A percentile compares a stretch with the other conserved stretches of the same genome.
phyloP scores from a whole-genome alignment of 163 green algal species.

The Trebouxia gelatinosa region DNA sequence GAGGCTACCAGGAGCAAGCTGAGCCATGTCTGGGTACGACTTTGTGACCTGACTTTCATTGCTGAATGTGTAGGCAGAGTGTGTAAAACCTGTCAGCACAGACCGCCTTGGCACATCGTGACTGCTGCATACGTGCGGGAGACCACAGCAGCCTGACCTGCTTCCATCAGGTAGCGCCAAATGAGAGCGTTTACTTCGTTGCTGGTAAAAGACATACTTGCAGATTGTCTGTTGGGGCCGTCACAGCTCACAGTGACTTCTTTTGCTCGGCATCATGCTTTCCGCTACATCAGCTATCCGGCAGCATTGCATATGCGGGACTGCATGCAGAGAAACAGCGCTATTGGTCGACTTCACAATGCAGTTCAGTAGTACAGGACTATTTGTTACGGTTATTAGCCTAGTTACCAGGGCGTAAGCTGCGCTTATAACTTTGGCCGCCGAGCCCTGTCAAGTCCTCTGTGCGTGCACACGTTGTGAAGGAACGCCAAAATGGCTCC shows the following conservation, averaged over 20 bases:
- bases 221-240: too few species aligned
- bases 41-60: constrained; percentile 79
- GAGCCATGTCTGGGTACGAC: constrained; percentile 74
- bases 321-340: not conserved
- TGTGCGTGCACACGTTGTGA: too few species aligned
- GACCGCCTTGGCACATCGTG: not conserved
- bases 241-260: too few species aligned
- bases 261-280: too few species aligned
- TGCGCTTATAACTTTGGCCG: not conserved
- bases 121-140: too few species aligned
- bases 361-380: not conserved
- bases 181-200: constrained; percentile 97
- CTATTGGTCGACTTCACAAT: not conserved
- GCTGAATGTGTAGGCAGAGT: constrained; percentile 92
- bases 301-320: not conserved
- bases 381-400: not conserved
- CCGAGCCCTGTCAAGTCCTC: too few species aligned
- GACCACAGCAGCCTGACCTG: too few species aligned
- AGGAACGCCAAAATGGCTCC: constrained; percentile 75
- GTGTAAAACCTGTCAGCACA: constrained; percentile 79
- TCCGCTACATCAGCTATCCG: too few species aligned
- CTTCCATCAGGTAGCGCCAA: constrained; percentile 95
- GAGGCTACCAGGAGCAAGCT: constrained; percentile 87
- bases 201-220: constrained; percentile 59
- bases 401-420: not conserved